Base-by-base conservation (phyloP, 805 yeast species). In the Metschnikowia similis region DNA sequence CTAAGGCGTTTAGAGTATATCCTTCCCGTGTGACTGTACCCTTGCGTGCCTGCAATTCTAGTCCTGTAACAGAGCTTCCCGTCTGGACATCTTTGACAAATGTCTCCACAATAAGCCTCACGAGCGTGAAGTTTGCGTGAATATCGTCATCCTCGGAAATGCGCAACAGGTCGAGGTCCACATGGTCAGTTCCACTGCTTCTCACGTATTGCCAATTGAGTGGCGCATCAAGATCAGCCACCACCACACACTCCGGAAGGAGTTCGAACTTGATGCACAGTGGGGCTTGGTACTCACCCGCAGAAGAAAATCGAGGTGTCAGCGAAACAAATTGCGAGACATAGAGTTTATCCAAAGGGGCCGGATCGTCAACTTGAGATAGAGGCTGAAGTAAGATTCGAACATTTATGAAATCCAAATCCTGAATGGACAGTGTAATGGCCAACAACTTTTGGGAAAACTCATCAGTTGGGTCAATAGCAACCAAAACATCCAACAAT, bases 391-490 rank as follows among this genome's bases (percentile, higher is more conserved):
- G 56, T 4, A 81, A 58, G 0, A 90, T 66, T 17, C 75, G 73
- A 5, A 84, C 60, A 17, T 80, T 78, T 4, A 86, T 74, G 56
- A 78, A 81, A 1, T 79, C 66, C 28, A 82, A 59, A 26, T 70
- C 64, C 31, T 66, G 63, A 8, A 85, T 54, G 0, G 79, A 56
- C 3, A 63, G 56, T 3, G 66, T 60, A 14, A 86, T 62, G 0
- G 85, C 69, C 0, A 85, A 56, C 8, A 82, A 59, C 44, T 78
- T 80, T 59, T 89, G 98, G 0, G 95, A 78, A 13, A 69, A 58
- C 56, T 86, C 91, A 51, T 80, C 78, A 1, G 82, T 65, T 1
- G 98, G 97, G 62, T 94, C 90, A 36, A 88, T 59, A 1, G 87
- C 66, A 0, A 87, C 69, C 4, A 80, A 65, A 4, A 90, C 59